Base-by-base conservation (phyloP, 192 early-diverging fungal species). In the Coemansia sp. region DNA sequence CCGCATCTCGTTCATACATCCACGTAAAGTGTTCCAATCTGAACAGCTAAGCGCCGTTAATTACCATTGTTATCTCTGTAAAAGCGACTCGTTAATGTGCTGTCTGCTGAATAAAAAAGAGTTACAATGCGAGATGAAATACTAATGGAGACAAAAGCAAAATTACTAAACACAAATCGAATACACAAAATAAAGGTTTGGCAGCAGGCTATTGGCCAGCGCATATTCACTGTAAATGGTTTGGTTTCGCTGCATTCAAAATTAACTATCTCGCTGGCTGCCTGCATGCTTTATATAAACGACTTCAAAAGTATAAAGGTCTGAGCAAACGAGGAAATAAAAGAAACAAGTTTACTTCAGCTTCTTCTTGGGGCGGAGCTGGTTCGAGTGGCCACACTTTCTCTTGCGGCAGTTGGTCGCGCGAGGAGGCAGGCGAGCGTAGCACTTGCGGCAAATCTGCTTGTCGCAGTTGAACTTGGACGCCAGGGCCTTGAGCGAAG, bases 391-490 rank as follows among this genome's bases (percentile, higher is more conserved):
- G 66, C 97, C 95, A 82, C 96, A 98, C 93, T 98, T 98, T 90
- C 93, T 96, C 94, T 99, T 99, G 73, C 97, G 89, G 89, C 97
- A 99, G 92, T 99, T 99, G 84, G 95, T 98, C 69, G 97, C 97
- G 84, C 96, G 92, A 62, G 93, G 93, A 57, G 97, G 97, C 66
- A 99, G 91, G 81, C 96, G 93, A 71, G 97, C 97, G 85, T 99
- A 99, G 88, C 97, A 94, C 87, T 99, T 99, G 85, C 97, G 92
- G 92, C 97, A 99, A 74, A 99, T 93, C 93, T 93, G 94, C 94
- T 98, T 99, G 55, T 99, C 97, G 87, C 97, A 99, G 93, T 96
- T 96, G 91, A 92, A 99, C 87, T 96, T 98, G 84, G 93, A 94
- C 71, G 97, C 97, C 66, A 99, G 87, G 59, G 90, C 94, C 89